Evolutionary conservation across 2,329 filamentous ascomycete genomes (phyloP), one percentile per base, ranked within the genome.

Genomic region (Pseudogymnoascus sp.): DNA sequence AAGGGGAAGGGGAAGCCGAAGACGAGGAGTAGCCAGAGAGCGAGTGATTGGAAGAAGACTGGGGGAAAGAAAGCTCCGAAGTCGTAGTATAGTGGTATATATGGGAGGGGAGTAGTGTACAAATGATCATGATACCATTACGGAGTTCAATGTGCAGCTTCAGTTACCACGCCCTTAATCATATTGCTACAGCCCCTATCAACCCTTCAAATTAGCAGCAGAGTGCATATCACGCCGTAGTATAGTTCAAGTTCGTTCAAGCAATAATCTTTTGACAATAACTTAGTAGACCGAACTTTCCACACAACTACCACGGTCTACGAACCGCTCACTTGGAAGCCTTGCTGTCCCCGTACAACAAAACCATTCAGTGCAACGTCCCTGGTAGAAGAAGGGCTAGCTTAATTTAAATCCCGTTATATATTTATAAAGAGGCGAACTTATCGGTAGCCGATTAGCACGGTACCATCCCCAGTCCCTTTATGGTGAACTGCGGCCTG

Each of bases 1-100:
- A 78, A 78, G 66, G 73, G 74, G 66, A 84, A 82, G 71, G 77
- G 72, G 21, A 78, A 77, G 70, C 77, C 76, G 12, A 70, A 69
- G 44, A 73, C 70, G 38, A 74, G 69, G 38, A 73, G 73, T 60
- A 72, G 70, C 37, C 74, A 70, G 34, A 69, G 72, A 38, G 72
- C 70, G 25, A 70, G 71, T 23, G 71, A 70, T 23, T 75, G 75
- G 68, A 77, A 74, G 70, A 78, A 77, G 64, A 67, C 67, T 65
- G 64, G 75, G 66, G 68, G 69, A 18, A 75, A 76, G 69, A 75
- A 76, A 63, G 28, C 8, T n/a, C 50, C 50, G 2, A 56, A 56
- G 50, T n/a, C 50, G 28, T 56, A 56, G 50, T 56, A 18, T 56
- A 56, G 50, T 56, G 50, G 50, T 56, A 34, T 3, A 56, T 56